A percentile compares a stretch with the other conserved stretches of the same genome.
These are phyloP conservation scores for Boletus patriciae DNA, from an alignment of 768 basidiomycete species.

Conservation along the genomic window DNA sequence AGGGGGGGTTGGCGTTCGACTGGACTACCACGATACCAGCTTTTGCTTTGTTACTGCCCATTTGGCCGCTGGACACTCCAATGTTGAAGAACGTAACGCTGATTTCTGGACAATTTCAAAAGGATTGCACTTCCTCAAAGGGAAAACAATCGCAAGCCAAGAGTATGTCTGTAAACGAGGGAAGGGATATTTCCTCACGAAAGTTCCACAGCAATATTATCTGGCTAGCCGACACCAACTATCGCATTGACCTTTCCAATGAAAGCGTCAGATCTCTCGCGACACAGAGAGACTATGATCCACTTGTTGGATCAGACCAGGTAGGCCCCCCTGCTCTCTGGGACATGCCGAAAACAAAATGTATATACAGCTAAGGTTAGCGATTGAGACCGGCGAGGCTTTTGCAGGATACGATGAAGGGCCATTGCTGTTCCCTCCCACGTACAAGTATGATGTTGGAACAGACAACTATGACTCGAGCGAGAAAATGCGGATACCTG, in stretches of 20 bases:
- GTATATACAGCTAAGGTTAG: conserved; percentile 59
- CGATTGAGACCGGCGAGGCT: conserved; percentile 68
- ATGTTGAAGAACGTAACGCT: conserved; percentile 85
- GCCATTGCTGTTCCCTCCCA: conserved; percentile 87
- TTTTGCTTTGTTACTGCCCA: conserved; percentile 97
- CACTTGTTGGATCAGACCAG: conserved; percentile 83
- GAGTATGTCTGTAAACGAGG: conserved; percentile 57
- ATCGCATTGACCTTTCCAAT: conserved; percentile 87
- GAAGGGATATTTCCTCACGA: conserved; percentile 6
- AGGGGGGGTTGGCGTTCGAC: conserved; percentile 90
- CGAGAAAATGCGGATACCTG: conserved; percentile 94
- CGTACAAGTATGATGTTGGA: conserved; percentile 86
- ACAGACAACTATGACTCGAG: conserved; percentile 91
- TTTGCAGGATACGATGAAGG: conserved; percentile 89
- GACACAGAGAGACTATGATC: conserved; percentile 63
- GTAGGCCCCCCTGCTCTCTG: conserved; percentile 39
- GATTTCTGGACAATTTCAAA: conserved; percentile 88
- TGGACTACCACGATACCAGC: conserved; percentile 88
- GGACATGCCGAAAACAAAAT: neutral
- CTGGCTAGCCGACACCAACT: conserved; percentile 96
- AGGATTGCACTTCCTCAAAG: conserved; percentile 84
- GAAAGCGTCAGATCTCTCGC: conserved; percentile 72
- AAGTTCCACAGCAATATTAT: conserved; percentile 72
- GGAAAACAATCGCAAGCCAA: conserved; percentile 85
- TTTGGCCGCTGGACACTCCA: conserved; percentile 92